Base-by-base conservation (phyloP, 2,329 filamentous ascomycete genomes). In the Penicillium vulpinum region DNA sequence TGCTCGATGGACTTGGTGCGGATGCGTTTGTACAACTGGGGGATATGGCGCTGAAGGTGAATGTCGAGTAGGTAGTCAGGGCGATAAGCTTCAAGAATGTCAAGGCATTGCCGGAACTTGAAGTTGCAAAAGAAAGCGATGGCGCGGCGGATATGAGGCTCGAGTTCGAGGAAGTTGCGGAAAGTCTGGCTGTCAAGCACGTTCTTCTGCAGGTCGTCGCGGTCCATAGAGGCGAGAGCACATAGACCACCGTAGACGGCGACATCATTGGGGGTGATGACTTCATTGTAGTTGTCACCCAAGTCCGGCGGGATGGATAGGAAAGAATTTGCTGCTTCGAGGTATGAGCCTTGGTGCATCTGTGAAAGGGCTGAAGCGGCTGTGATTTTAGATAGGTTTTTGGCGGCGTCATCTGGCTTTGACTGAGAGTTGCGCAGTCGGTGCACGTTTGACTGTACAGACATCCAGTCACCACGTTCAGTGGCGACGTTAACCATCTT, bases 121-220 rank as follows among this genome's bases (percentile, higher is more conserved):
- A 91, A 91, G 64, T 89, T 91, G 66, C 93, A 91, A 77, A 97
- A 99, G 71, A 91, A 88, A 8, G 85, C 85, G 65, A 99, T 89
- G 13, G 94, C 93, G 57, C 92, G 92, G 62, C 94, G 90, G 60
- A 99, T 89, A 68, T 97, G 93, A 4, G 93, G 92, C 75, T 97
- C 94, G 0, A 95, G 83, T 73, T 97, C 94, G 15, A 99, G 83
- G 70, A 94, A 96, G 44, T 84, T 86, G 51, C 94, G 88, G 78
- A 99, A 99, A 11, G 82, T 80, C 33, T 80, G 79, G 69, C 91
- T 96, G 36, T 94, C 90, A 0, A 99, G 83, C 2, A 97, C 91
- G 7, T 81, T 80, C 6, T 76, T 78, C 72, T 94, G 89, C 22
- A 99, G 81, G 59, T 91, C 86, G 8, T 81, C 79, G 46, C 94